phyloP scores from a whole-genome alignment of 768 basidiomycete species.

The Baorangia bicolor region DNA sequence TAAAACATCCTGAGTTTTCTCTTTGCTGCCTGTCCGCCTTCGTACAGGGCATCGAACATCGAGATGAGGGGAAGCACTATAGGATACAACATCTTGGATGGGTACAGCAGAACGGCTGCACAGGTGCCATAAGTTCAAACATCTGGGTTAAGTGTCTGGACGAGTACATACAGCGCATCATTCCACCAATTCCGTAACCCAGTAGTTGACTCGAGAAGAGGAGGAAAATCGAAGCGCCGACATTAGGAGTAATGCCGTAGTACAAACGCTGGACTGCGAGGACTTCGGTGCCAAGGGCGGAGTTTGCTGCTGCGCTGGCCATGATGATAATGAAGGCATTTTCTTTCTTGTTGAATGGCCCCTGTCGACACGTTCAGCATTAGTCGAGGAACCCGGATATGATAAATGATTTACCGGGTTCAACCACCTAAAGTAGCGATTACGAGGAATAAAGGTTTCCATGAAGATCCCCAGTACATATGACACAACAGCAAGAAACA shows the following conservation, averaged over 20 bases:
- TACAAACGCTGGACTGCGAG: slow-evolving; percentile 54
- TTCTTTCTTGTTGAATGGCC: slow-evolving; percentile 61
- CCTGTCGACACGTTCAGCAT: slow-evolving; percentile 29
- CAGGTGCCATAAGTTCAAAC: neutral
- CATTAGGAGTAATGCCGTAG: slow-evolving; percentile 52
- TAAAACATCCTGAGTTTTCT: slow-evolving; percentile 40
- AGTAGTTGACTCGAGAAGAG: slow-evolving; percentile 36
- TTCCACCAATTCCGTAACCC: slow-evolving; percentile 56
- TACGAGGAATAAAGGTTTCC: slow-evolving; percentile 46
- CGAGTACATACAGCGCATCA: slow-evolving; percentile 43
- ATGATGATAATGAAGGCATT: slow-evolving; percentile 58
- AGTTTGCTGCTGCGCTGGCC: slow-evolving; percentile 54
- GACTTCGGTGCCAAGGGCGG: slow-evolving; percentile 55
- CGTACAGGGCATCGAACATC: slow-evolving; percentile 39
- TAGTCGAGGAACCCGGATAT: neutral
- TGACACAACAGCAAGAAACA: slow-evolving; percentile 56
- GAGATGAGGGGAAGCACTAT: slow-evolving; percentile 25
- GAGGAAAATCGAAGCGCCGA: slow-evolving; percentile 46
- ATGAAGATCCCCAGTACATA: slow-evolving; percentile 48
- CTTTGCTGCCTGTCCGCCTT: slow-evolving; percentile 36
- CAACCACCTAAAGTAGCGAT: slow-evolving; percentile 44
- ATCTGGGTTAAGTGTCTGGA: neutral
- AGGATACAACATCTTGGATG: slow-evolving; percentile 45
- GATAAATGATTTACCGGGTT: slow-evolving; percentile 41
- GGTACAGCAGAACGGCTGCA: slow-evolving; percentile 38